Conservation (phyloP, 2,329 filamentous ascomycete species). For the Pseudogymnoascus sp. region DNA sequence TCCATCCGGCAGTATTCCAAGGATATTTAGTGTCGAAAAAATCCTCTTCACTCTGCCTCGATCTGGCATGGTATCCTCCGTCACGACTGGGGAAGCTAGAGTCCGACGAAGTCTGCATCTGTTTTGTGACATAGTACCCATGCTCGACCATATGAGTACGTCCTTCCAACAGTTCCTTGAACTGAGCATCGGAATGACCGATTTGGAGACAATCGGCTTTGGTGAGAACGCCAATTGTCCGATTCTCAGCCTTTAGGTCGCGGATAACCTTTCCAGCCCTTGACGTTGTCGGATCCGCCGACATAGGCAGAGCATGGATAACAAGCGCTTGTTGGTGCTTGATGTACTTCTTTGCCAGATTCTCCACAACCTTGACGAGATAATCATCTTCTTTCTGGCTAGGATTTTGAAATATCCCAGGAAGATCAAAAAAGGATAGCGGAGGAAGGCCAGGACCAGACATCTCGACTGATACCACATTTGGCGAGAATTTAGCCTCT, state of each 20-base stretch:
- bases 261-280: conserved; percentile 61
- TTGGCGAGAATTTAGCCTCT: conserved; percentile 70
- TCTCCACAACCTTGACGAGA: conserved; percentile 64
- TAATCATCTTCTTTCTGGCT: conserved; percentile 58
- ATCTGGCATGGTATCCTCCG: conserved; percentile 37
- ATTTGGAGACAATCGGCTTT: conserved; percentile 69
- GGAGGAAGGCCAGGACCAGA: conserved; percentile 63
- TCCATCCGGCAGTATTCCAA: conserved; percentile 39
- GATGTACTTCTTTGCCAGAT: conserved; percentile 65
- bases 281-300: conserved; percentile 69
- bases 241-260: conserved; percentile 45
- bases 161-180: conserved; percentile 56
- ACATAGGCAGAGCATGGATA: conserved; percentile 71
- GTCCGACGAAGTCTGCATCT: conserved; percentile 42
- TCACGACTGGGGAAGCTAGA: conserved; percentile 11
- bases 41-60: conserved; percentile 39
- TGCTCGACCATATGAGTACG: conserved; percentile 55
- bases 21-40: conserved; percentile 41
- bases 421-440: conserved; percentile 77
- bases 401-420: conserved; percentile 70
- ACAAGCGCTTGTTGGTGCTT: conserved; percentile 63
- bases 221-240: conserved; percentile 71
- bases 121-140: conserved; percentile 74
- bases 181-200: conserved; percentile 47
- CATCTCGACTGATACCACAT: conserved; percentile 71